A percentile compares a stretch with the other conserved stretches of the same genome.
These are phyloP conservation scores for Verticillium isaacii DNA, from an alignment of 2,329 filamentous ascomycete genomes.

Conservation along the genomic window DNA sequence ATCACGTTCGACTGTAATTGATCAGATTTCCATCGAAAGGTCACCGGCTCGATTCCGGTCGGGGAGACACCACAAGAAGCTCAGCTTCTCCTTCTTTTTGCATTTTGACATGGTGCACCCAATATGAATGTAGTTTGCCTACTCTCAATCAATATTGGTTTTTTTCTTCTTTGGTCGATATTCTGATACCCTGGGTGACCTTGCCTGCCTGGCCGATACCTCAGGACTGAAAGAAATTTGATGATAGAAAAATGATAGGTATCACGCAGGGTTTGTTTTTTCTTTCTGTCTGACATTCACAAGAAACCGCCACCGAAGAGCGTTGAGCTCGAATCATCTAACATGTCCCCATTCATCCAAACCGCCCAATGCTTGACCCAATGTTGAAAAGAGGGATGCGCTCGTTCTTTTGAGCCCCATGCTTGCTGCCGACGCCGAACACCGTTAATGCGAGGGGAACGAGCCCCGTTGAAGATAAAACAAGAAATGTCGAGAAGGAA, in stretches of 20 bases:
- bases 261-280: background rate
- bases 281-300: background rate
- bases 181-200: background rate
- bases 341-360: constrained; percentile 6
- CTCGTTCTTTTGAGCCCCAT: constrained; percentile 6
- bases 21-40: constrained; percentile 8
- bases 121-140: too few species aligned
- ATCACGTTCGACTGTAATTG: constrained; percentile 15
- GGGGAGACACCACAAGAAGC: constrained; percentile 2
- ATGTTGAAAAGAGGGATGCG: constrained; percentile 14
- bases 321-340: constrained; percentile 13
- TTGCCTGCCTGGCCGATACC: background rate
- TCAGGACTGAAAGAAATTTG: constrained; percentile 1
- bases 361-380: constrained; percentile 13
- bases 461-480: background rate
- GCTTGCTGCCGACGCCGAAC: background rate
- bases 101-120: constrained; percentile 13
- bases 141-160: too few species aligned
- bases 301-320: constrained; percentile 6
- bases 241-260: background rate
- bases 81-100: constrained; percentile 1
- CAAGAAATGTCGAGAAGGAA: constrained; percentile 10
- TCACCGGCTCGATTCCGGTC: constrained; percentile 14
- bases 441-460: background rate
- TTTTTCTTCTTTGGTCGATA: too few species aligned